A percentile compares a stretch with the other conserved stretches of the same genome.
phyloP scores from a whole-genome alignment of 1,284 basidiomycete genomes.

The Sporisorium sorghi region DNA sequence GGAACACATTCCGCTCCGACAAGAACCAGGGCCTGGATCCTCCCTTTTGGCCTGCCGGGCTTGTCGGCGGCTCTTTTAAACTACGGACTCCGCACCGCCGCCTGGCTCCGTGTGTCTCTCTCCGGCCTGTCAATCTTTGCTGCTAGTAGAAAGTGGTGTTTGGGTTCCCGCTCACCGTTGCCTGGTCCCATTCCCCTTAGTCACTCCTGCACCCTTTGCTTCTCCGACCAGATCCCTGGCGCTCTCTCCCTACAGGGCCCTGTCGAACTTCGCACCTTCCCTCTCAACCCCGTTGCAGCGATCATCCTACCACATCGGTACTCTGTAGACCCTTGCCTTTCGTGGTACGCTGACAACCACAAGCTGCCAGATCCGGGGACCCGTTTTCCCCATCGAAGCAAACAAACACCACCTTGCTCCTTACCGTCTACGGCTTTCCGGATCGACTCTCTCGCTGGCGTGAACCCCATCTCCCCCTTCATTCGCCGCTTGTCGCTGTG shows the following conservation, averaged over 20 bases:
- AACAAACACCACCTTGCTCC: slow-evolving; percentile 13
- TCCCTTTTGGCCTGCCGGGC: not conserved
- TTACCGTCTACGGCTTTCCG: not conserved
- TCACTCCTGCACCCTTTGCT: slow-evolving; percentile 3
- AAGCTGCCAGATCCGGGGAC: slow-evolving; percentile 18
- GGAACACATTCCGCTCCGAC: slow-evolving; percentile 3
- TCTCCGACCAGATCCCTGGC: slow-evolving; percentile 4
- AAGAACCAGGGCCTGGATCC: slow-evolving; percentile 40
- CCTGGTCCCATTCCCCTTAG: slow-evolving; percentile 7
- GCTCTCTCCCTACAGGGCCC: too few relatives aligned
- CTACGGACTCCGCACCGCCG: slow-evolving; percentile 10
- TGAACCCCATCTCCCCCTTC: not conserved
- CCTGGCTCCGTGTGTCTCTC: not conserved
- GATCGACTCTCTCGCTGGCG: slow-evolving; percentile 8
- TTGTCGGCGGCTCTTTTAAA: slow-evolving; percentile 21
- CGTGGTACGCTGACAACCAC: slow-evolving; percentile 7
- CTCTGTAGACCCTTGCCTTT: too few relatives aligned
- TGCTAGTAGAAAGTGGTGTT: not conserved
- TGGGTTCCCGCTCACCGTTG: slow-evolving; percentile 3
- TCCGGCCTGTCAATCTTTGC: not conserved
- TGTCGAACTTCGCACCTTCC: not conserved
- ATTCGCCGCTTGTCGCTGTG: slow-evolving; percentile 25
- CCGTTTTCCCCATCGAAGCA: slow-evolving; percentile 11
- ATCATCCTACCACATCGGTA: slow-evolving; percentile 17
- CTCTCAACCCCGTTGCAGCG: too few relatives aligned